Evolutionary conservation across 2,329 filamentous ascomycete genomes (phyloP).

Genomic region (Biscogniauxia sp.): DNA sequence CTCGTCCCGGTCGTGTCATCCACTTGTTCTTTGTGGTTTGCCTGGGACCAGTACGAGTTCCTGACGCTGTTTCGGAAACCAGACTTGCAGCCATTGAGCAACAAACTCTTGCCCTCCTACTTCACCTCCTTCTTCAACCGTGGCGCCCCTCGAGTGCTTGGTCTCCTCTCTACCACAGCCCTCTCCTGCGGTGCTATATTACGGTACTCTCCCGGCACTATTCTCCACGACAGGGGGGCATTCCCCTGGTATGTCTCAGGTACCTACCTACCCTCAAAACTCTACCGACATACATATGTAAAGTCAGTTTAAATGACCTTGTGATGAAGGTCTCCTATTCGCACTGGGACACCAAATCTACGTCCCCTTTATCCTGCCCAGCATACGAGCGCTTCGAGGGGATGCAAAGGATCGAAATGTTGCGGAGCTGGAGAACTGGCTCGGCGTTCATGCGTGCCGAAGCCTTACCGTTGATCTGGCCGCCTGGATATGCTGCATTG

Average conservation of each 20-base stretch:
- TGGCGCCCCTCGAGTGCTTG: slow-evolving; percentile 7
- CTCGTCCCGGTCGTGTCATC: slow-evolving; percentile 11
- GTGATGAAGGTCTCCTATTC: slow-evolving; percentile 1
- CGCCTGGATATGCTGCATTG: slow-evolving; percentile 13
- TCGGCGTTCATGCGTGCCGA: slow-evolving; percentile 13
- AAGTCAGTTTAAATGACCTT: background rate
- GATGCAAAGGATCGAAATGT: slow-evolving; percentile 15
- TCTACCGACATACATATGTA: background rate
- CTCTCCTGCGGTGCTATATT: slow-evolving; percentile 7
- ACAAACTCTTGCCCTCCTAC: slow-evolving; percentile 11
- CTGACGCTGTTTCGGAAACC: slow-evolving; percentile 7
- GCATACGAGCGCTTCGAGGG: slow-evolving; percentile 7
- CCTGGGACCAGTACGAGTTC: slow-evolving; percentile 18
- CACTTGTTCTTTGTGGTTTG: slow-evolving; percentile 13
- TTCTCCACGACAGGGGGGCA: slow-evolving; percentile 1
- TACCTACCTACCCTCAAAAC: slow-evolving; percentile 1
- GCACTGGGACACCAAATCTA: slow-evolving; percentile 9
- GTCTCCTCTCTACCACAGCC: slow-evolving; percentile 10
- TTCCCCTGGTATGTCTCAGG: slow-evolving; percentile 10
- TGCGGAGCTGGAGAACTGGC: slow-evolving; percentile 10
- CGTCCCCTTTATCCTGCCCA: slow-evolving; percentile 5
- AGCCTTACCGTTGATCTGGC: slow-evolving; percentile 10
- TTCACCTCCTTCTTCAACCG: slow-evolving; percentile 13
- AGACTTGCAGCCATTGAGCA: slow-evolving; percentile 6
- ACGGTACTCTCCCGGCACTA: slow-evolving; percentile 1